These are phyloP conservation scores for Hyaloscypha hepaticicola DNA, from an alignment of 495 filamentous ascomycete species.

Conservation along the genomic window DNA sequence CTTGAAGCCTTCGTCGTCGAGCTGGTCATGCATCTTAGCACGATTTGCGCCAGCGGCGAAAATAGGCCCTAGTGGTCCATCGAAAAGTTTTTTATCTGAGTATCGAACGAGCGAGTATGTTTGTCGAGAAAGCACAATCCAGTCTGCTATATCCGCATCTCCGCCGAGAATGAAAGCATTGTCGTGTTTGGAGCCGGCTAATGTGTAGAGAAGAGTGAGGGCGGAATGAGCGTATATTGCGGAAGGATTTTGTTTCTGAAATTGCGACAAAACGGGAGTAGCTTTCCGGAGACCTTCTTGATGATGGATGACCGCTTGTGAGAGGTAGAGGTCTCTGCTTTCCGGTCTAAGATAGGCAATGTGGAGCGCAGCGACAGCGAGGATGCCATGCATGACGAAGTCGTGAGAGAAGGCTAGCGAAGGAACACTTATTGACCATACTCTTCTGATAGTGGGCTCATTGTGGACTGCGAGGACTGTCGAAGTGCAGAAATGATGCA, in stretches of 20 bases:
- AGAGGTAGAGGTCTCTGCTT: slow-evolving; percentile 42
- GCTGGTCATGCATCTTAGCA: background rate
- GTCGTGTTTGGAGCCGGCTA: slow-evolving; percentile 43
- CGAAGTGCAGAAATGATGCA: slow-evolving; percentile 41
- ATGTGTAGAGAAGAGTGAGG: slow-evolving; percentile 47
- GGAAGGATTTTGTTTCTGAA: slow-evolving; percentile 45
- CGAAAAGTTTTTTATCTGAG: slow-evolving; percentile 24
- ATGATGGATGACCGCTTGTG: slow-evolving; percentile 49
- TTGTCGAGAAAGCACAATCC: slow-evolving; percentile 39
- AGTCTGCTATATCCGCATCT: slow-evolving; percentile 37
- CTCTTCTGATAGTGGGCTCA: slow-evolving; percentile 31
- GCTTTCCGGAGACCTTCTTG: slow-evolving; percentile 47
- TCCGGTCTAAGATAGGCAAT: slow-evolving; percentile 43
- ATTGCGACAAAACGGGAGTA: slow-evolving; percentile 42
- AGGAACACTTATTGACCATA: slow-evolving; percentile 45
- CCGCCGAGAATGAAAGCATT: slow-evolving; percentile 40
- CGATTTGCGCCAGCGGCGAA: slow-evolving; percentile 30
- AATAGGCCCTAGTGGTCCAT: slow-evolving; percentile 33
- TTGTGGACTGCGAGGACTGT: slow-evolving; percentile 39
- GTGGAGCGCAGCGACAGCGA: slow-evolving; percentile 51
- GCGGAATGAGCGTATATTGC: slow-evolving; percentile 51
- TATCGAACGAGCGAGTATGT: slow-evolving; percentile 37
- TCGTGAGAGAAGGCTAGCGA: slow-evolving; percentile 47
- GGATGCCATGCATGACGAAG: slow-evolving; percentile 54
- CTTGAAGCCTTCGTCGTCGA: background rate